Evolutionary conservation across 139 green algal species (phyloP).

Genomic region (Picochlorum sp.): DNA sequence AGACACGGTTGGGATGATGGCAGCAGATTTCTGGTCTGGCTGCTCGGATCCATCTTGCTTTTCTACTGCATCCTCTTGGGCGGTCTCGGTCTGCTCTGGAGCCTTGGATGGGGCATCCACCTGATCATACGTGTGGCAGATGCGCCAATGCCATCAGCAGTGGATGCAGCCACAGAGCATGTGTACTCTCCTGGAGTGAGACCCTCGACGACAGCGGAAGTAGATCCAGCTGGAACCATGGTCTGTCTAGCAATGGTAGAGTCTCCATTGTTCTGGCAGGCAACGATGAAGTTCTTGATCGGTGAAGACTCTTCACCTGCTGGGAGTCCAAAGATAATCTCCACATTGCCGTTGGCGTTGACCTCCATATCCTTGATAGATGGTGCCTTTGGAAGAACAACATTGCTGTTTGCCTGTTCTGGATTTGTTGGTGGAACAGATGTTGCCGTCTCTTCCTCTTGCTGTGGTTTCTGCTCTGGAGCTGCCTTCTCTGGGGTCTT

Average conservation of each 20-base stretch:
- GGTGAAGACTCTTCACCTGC: background rate
- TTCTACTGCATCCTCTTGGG: background rate
- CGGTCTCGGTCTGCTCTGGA: background rate
- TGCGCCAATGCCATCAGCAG: slow-evolving; percentile 3
- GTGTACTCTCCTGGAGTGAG: slow-evolving; percentile 9
- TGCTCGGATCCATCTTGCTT: background rate
- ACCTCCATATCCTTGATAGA: background rate
- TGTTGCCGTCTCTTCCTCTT: background rate
- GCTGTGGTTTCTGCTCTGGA: background rate
- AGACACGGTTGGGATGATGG: no score
- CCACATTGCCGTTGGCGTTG: background rate
- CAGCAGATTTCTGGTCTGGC: no score
- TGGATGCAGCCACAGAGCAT: slow-evolving; percentile 12
- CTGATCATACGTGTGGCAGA: slow-evolving; percentile 3
- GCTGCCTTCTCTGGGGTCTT: background rate
- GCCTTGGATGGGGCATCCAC: background rate
- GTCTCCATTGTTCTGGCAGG: slow-evolving; percentile 3
- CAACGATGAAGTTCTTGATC: slow-evolving; percentile 1
- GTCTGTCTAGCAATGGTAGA: background rate
- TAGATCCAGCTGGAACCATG: slow-evolving; percentile 3
- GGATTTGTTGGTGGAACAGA: slow-evolving; percentile 1
- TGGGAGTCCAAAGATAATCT: slow-evolving; percentile 8
- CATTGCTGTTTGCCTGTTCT: background rate
- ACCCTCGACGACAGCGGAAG: background rate
- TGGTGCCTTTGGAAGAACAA: background rate